These are phyloP conservation scores for Gynostemma pentaphyllum DNA, from an alignment of 306 rosid genomes.

Conservation along the genomic window DNA sequence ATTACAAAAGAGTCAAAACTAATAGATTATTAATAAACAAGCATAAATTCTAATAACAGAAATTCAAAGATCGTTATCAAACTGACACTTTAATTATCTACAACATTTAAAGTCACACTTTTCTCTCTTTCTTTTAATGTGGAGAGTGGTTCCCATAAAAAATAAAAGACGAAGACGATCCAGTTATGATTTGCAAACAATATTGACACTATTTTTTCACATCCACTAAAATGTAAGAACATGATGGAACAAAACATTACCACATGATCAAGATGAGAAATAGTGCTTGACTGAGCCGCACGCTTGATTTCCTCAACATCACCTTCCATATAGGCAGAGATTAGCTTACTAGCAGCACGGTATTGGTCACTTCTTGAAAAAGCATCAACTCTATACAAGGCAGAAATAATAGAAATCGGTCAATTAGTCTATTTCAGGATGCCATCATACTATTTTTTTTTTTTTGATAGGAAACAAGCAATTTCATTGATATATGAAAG, in stretches of 20 bases:
- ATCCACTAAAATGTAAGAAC: not conserved
- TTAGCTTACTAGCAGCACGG: conserved; percentile 67
- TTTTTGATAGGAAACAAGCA: no score
- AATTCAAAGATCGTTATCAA: no score
- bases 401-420: not conserved
- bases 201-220: not conserved
- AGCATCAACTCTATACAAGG: conserved; percentile 61
- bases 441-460: not conserved
- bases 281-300: conserved; percentile 46
- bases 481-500: no score
- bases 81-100: not conserved
- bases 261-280: conserved; percentile 76
- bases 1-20: no score
- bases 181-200: not conserved
- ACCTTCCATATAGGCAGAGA: conserved; percentile 71
- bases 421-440: not conserved
- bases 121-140: not conserved
- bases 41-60: no score
- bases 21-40: no score
- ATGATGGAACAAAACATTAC: conserved; percentile 22
- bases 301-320: conserved; percentile 77
- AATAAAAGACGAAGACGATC: not conserved
- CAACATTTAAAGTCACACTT: not conserved
- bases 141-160: not conserved
- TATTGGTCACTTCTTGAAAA: conserved; percentile 68